A percentile compares a stretch with the other conserved stretches of the same genome.
These are phyloP conservation scores for Hyaloperonospora arabidopsidis DNA, from an alignment of 352 stramenopile species.

Conservation along the genomic window DNA sequence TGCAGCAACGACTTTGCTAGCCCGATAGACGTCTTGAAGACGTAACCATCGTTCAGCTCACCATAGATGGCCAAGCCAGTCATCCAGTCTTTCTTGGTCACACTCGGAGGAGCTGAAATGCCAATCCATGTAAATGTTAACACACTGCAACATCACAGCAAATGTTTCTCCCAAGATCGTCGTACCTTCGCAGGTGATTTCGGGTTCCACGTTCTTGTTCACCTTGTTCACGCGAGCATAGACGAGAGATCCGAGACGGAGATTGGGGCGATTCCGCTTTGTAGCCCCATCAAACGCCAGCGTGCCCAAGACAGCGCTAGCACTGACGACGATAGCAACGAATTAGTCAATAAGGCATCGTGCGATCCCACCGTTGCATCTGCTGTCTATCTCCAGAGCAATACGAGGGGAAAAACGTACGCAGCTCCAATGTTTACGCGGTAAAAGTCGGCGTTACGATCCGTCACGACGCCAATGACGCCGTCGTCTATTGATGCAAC, in stretches of 20 bases:
- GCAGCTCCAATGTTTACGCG: conserved; percentile 91
- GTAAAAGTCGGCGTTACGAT: conserved; percentile 91
- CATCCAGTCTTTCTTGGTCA: conserved; percentile 97
- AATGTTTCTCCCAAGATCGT: conserved; percentile 1
- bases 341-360: conserved; percentile 4
- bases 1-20: conserved; percentile 67
- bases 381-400: neutral
- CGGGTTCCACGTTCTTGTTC: conserved; percentile 85
- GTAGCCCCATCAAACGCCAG: conserved; percentile 96
- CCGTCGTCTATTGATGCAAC: conserved; percentile 75
- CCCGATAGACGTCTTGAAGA: conserved; percentile 79
- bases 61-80: conserved; percentile 95
- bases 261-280: conserved; percentile 93
- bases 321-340: conserved; percentile 28
- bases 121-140: conserved; percentile 8
- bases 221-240: conserved; percentile 91
- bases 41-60: conserved; percentile 89
- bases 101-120: conserved; percentile 60
- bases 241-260: conserved; percentile 89
- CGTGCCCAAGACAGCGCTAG: conserved; percentile 52
- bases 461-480: conserved; percentile 92
- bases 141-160: conserved; percentile 5
- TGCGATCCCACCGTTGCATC: neutral
- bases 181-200: conserved; percentile 92
- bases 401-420: conserved; percentile 41